Evolutionary conservation across 2,329 filamentous ascomycete genomes (phyloP).

Genomic region (Ceratocystiopsis brevicomis): DNA sequence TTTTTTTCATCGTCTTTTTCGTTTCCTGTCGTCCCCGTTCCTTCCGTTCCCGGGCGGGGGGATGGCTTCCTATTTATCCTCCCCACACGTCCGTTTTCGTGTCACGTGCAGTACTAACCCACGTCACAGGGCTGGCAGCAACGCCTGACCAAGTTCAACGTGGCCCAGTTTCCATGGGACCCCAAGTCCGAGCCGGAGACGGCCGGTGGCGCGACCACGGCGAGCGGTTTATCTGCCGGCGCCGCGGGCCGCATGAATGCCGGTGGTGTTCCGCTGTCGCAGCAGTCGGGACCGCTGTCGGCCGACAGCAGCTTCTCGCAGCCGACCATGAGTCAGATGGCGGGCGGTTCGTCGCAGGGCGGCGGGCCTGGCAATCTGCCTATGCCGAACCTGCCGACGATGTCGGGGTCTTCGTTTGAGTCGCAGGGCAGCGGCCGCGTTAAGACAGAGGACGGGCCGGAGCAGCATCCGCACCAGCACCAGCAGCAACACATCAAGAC

Average conservation of each 20-base stretch:
- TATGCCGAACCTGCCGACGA: slow-evolving; percentile 15
- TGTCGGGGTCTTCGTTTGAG: slow-evolving; percentile 6
- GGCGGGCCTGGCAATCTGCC: slow-evolving; percentile 4
- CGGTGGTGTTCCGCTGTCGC: slow-evolving; percentile 4
- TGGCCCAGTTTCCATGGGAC: slow-evolving; percentile 91
- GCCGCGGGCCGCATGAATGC: slow-evolving; percentile 6
- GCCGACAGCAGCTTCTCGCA: slow-evolving; percentile 15
- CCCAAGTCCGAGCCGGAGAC: slow-evolving; percentile 47
- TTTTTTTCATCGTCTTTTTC: background rate
- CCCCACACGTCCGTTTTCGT: background rate
- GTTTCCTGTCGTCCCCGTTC: background rate
- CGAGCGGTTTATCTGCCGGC: no score
- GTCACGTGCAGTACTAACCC: slow-evolving; percentile 2
- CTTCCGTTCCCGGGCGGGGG: background rate
- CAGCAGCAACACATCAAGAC: slow-evolving; percentile 4
- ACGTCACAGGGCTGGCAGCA: slow-evolving; percentile 68
- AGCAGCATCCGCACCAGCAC: slow-evolving; percentile 6
- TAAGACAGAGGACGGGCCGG: slow-evolving; percentile 2
- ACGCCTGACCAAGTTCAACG: slow-evolving; percentile 66
- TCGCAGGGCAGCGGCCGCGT: background rate
- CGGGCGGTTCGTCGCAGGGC: slow-evolving; percentile 2
- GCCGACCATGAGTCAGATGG: slow-evolving; percentile 18
- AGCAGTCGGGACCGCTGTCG: background rate
- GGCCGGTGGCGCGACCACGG: slow-evolving; percentile 13
- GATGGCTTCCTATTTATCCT: background rate